Base-by-base conservation (phyloP, 1,284 basidiomycete species). In the Austroboletus rostrupii region DNA sequence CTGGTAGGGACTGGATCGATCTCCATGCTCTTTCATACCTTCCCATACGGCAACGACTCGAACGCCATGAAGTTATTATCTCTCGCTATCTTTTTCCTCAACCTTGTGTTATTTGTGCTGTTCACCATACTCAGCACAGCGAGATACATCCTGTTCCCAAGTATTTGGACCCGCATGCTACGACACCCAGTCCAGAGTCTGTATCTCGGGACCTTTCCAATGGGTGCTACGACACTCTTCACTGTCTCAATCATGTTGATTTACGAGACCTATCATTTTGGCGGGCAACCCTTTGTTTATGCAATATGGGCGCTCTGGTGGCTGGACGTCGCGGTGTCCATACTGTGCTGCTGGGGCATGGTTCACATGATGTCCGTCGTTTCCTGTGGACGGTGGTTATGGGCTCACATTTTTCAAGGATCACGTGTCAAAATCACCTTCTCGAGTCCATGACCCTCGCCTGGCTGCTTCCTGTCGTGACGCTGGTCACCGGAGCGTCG, bases 291-390 rank as follows among this genome's bases (percentile, higher is more conserved):
- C 0, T 87, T 89, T 63, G 68, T 83, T 0, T 80, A 77, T 48
- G 68, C 79, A 32, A 68, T 87, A 17, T 87, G 87, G 80, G 77
- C 62, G 1, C 61, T 88, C 11, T 92, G 90, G 89, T 91, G 87
- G 89, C 55, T 84, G 35, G 79, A 87, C 55, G 73, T 81, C 2
- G 66, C 73, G 2, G 57, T 87, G 19, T 80, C 87, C 1, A 61
- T 83, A 8, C 21, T 78, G 20, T 81, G 82, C 52, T 81, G 79
- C 55, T 80, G 86, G 64, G 80, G 82, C 10, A 72, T 85, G 51
- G 67, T 87, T 5, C 83, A 87, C 58, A 65, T 80, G 41, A 87
- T 89, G 83, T 84, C 48, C 37, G 77, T 70, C 21, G 20, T 49
- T 46, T 49, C 29, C 36, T 2, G 16, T 5, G 20, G 33, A 39